Evolutionary conservation across 2,329 filamentous ascomycete species (phyloP).

Genomic region (Beauveria varroae): DNA sequence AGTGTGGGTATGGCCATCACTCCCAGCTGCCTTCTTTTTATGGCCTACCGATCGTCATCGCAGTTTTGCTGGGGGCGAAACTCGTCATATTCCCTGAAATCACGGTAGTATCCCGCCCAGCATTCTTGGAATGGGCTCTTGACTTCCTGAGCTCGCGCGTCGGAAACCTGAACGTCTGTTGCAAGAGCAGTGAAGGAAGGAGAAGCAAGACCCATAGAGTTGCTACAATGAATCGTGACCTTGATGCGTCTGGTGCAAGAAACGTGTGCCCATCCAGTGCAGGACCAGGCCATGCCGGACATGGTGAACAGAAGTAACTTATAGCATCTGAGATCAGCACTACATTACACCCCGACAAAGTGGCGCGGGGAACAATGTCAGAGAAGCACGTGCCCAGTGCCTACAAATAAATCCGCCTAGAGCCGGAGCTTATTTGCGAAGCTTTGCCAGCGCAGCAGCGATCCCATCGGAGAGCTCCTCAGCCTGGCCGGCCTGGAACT

Average conservation of each 20-base stretch:
- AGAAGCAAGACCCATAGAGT: not conserved
- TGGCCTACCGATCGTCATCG: constrained; percentile 58
- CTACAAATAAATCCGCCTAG: not conserved
- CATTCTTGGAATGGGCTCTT: constrained; percentile 62
- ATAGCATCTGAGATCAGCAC: not conserved
- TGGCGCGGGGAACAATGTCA: not conserved
- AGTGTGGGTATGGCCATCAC: not conserved
- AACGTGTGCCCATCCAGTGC: not conserved
- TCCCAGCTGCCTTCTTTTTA: not conserved
- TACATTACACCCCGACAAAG: not conserved
- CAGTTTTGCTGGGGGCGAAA: constrained; percentile 58
- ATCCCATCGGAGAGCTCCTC: constrained; percentile 49
- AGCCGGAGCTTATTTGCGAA: constrained; percentile 33
- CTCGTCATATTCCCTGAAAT: constrained; percentile 73
- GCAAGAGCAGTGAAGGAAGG: not conserved
- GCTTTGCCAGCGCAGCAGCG: constrained; percentile 52
- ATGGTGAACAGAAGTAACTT: not conserved
- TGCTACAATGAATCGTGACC: not conserved
- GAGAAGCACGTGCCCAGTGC: not conserved
- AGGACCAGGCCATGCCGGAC: too few relatives aligned
- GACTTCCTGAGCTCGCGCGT: constrained; percentile 47
- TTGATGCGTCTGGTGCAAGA: not conserved
- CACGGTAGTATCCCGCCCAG: constrained; percentile 65
- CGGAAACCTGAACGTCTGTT: not conserved
- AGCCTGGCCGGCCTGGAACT: constrained; percentile 17